A percentile compares a stretch with the other conserved stretches of the same genome.
These are phyloP conservation scores for Colletotrichum endophyticum DNA, from an alignment of 2,329 filamentous ascomycete genomes.

Conservation along the genomic window DNA sequence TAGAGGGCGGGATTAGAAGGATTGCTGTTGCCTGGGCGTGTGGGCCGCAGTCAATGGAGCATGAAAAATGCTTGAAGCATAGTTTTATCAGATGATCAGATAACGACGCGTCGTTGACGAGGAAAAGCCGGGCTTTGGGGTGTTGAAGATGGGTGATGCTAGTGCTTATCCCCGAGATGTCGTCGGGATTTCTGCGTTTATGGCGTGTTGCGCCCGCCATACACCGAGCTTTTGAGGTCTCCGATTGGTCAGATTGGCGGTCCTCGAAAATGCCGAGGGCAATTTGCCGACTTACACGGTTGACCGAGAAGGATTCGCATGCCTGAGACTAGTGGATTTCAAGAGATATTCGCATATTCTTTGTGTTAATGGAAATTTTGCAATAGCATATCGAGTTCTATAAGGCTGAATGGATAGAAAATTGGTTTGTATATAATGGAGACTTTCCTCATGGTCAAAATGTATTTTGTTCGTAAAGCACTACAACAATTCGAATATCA, in stretches of 20 bases:
- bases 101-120: background rate
- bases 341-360: background rate
- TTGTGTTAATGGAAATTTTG: background rate
- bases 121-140: no score
- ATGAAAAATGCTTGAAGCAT: background rate
- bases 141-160: background rate
- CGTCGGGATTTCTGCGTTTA: background rate
- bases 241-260: background rate
- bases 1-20: background rate
- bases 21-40: background rate
- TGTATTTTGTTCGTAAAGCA: background rate
- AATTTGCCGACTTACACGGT: constrained; percentile 10
- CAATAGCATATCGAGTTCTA: background rate
- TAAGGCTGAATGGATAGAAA: background rate
- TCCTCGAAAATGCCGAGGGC: background rate
- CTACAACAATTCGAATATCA: background rate
- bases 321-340: background rate
- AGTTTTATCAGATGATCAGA: constrained; percentile 11
- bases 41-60: background rate
- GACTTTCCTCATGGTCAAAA: background rate
- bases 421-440: background rate
- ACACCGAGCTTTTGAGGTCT: background rate
- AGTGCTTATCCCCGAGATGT: constrained; percentile 8
- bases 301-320: background rate
- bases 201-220: background rate